phyloP scores from a whole-genome alignment of 2,329 filamentous ascomycete species.

The Cladorrhinum sp. region DNA sequence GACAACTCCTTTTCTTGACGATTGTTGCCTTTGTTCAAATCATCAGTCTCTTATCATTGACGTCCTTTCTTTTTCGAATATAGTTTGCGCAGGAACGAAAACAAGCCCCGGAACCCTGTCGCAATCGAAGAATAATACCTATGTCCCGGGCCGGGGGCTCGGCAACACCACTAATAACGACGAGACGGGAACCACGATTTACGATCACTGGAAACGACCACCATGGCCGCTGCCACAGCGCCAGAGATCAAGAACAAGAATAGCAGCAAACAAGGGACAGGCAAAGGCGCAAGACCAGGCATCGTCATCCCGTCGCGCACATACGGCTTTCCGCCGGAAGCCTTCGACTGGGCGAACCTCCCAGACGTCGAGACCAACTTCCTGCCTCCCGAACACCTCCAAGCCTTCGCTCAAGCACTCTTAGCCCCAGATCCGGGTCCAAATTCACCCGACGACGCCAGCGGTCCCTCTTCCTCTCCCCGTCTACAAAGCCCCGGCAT shows the following conservation, averaged over 20 bases:
- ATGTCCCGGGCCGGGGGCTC: neutral
- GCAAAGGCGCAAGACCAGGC: conserved; percentile 6
- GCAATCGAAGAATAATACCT: too few species aligned
- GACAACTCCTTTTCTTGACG: neutral
- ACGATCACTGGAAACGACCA: neutral
- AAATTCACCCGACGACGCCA: conserved; percentile 52
- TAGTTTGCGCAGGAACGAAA: neutral
- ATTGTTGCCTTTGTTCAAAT: neutral
- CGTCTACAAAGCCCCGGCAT: conserved; percentile 40
- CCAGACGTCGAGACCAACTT: conserved; percentile 83
- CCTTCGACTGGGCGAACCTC: conserved; percentile 65
- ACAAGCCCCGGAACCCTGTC: neutral
- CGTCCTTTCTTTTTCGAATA: neutral
- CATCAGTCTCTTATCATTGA: neutral
- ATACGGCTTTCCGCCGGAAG: conserved; percentile 59
- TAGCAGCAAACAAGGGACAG: conserved; percentile 5
- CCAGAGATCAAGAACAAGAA: neutral
- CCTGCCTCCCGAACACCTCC: conserved; percentile 66
- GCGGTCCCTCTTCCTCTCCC: conserved; percentile 33
- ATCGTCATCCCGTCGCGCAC: conserved; percentile 32
- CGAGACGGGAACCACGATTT: neutral
- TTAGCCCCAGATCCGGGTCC: conserved; percentile 75
- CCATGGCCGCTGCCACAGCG: neutral
- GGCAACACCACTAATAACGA: neutral
- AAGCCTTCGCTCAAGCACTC: conserved; percentile 76